Evolutionary conservation across 306 rosid genomes (phyloP).

Genomic region (Medicago arabica): DNA sequence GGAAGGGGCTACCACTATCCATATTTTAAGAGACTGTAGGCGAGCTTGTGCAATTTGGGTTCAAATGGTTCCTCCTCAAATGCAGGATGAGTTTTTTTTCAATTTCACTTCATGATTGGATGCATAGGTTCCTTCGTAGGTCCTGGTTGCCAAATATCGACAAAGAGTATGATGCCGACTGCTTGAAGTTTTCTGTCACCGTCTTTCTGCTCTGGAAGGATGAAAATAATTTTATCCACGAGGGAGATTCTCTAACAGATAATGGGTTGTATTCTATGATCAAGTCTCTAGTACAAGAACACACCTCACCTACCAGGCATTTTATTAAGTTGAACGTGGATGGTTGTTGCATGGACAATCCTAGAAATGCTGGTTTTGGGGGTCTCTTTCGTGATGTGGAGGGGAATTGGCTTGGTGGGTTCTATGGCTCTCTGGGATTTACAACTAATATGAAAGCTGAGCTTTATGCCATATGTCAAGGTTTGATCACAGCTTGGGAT

Average conservation of each 20-base stretch:
- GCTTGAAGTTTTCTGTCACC: constrained; percentile 35
- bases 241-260: constrained; percentile 28
- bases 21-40: no score
- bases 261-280: constrained; percentile 30
- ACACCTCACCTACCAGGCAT: constrained; percentile 11
- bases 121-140: constrained; percentile 38
- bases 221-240: not conserved
- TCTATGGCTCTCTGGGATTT: constrained; percentile 27
- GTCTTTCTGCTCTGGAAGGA: constrained; percentile 37
- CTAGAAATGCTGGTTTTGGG: constrained; percentile 31
- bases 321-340: constrained; percentile 35
- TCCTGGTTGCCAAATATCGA: constrained; percentile 11
- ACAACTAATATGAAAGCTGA: constrained; percentile 18
- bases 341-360: constrained; percentile 20
- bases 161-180: constrained; percentile 13
- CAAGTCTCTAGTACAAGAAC: constrained; percentile 36
- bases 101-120: constrained; percentile 37
- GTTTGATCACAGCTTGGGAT: constrained; percentile 40
- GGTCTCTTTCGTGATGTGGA: constrained; percentile 34
- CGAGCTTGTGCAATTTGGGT: constrained; percentile 21
- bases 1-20: constrained; percentile 19
- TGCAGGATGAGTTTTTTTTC: constrained; percentile 28
- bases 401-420: constrained; percentile 31
- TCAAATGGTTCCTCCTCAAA: constrained; percentile 22
- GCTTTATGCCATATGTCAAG: constrained; percentile 35